Evolutionary conservation across 2,329 filamentous ascomycete genomes (phyloP).

Genomic region (Colletotrichum musae): DNA sequence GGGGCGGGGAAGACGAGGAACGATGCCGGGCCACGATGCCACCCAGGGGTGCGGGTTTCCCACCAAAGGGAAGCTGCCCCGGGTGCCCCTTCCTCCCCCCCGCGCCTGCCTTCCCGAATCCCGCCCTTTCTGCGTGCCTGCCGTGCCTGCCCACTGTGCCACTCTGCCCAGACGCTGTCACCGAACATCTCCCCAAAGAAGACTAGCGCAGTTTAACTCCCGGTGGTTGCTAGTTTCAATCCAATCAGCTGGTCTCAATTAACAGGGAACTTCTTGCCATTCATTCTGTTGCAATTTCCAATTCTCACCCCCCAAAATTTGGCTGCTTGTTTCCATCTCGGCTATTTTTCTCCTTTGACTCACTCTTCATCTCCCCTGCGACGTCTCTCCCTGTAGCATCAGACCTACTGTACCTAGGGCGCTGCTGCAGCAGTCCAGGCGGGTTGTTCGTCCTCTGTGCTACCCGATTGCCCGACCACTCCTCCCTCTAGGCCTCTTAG

Average conservation of each 20-base stretch:
- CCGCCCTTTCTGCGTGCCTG: too few species aligned
- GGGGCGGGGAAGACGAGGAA: constrained; percentile 32
- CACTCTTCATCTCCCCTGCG: constrained; percentile 8
- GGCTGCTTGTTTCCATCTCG: constrained; percentile 24
- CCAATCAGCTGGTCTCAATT: constrained; percentile 1
- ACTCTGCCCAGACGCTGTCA: too few species aligned
- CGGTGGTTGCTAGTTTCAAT: constrained; percentile 34
- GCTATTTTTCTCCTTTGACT: constrained; percentile 26
- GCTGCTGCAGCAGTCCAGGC: too few species aligned
- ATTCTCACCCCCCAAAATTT: constrained; percentile 7
- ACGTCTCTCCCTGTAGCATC: background rate
- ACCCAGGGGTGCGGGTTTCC: background rate
- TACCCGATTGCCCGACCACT: background rate
- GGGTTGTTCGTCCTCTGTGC: background rate
- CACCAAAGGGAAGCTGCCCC: background rate
- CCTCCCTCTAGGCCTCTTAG: background rate
- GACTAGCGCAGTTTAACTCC: constrained; percentile 30
- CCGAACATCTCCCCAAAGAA: constrained; percentile 6
- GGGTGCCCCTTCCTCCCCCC: background rate
- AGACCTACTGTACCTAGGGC: too few species aligned
- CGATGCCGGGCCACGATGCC: constrained; percentile 35
- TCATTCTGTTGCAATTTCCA: background rate
- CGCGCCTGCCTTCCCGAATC: too few species aligned
- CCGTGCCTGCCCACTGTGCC: too few species aligned
- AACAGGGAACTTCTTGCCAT: background rate